Base-by-base conservation (phyloP, 192 early-diverging fungal genomes). In the Dissophora ornata region DNA sequence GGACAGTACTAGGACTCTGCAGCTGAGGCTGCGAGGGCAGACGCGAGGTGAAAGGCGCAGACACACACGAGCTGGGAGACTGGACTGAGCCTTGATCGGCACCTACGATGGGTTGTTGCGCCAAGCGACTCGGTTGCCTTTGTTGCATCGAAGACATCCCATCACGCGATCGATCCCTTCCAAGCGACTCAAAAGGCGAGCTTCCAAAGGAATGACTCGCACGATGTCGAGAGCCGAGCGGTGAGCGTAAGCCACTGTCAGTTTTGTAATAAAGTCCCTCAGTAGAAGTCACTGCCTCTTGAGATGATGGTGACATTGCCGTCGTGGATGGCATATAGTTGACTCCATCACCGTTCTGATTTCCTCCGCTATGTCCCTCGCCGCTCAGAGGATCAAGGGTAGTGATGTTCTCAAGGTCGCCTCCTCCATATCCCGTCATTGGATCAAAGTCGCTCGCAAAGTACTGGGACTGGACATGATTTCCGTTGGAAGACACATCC, bases 21-120 rank as follows among this genome's bases (percentile, higher is more conserved):
- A 59, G 18, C 13, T 63, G 64, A 45, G 73, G 73, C 12, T 77
- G 73, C 0, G 53, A 62, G 7, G 73, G 73, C 0, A 77, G 54
- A 25, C 73, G 63, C 1, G 73, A 59, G 15, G 73, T 67, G 51
- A 67, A 77, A 0, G 73, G 28, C 0, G 64, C 73, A 12, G 73
- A 77, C 4, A 67, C 53, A 0, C 64, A 77, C 2, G 65, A 62
- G 47, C 53, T 77, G 25, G 73, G 59, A 0, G 73, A 67, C 36
- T 67, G 73, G 71, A 25, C 63, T 55, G 2, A 19, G n/a, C 13
- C 7, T 38, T 38, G 36, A 38, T 6, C 36, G n/a, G n/a, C 36
- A 38, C 36, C 36, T 38, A 13, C 36, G 36, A 38, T 13, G 36
- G 45, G 15, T 8, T 19, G 28, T 10, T 75, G 63, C 6, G 25